Conservation (phyloP, 2,329 filamentous ascomycete species). For the Apiospora rasikravindrae region DNA sequence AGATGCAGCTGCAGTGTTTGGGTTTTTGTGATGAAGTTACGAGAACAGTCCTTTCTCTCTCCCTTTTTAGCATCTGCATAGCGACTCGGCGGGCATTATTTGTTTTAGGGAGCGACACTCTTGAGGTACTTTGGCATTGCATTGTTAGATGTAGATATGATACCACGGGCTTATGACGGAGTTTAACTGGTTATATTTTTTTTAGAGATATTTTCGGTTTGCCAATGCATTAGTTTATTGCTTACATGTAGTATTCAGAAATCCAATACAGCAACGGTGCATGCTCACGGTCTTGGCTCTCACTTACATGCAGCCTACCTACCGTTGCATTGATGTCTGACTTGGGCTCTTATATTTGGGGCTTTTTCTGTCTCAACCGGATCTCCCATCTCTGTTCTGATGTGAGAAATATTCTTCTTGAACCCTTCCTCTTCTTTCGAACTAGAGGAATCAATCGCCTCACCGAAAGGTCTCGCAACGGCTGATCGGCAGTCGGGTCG, state of each 20-base stretch:
- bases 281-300: not conserved
- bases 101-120: not conserved
- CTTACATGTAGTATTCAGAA: slow-evolving; percentile 4
- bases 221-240: not conserved
- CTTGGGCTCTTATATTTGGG: not conserved
- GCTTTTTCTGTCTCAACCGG: not conserved
- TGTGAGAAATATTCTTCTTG: not conserved
- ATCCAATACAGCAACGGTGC: not conserved
- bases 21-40: not conserved
- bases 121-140: slow-evolving; percentile 1
- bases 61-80: not conserved
- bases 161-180: slow-evolving; percentile 10
- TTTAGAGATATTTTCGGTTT: not conserved
- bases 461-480: not conserved
- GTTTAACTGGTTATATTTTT: not conserved
- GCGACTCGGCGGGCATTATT: not conserved
- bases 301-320: not conserved
- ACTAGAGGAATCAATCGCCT: too few species aligned
- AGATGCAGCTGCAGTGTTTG: not conserved
- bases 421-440: not conserved
- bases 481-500: not conserved
- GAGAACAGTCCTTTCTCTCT: not conserved
- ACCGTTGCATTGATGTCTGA: not conserved
- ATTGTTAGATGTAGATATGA: not conserved
- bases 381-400: too few species aligned